Percentiles rank a stretch among this genome's conserved stretches.
Evolutionary conservation across 768 basidiomycete genomes (phyloP).

Genomic region (Lactifluus echinatus): DNA sequence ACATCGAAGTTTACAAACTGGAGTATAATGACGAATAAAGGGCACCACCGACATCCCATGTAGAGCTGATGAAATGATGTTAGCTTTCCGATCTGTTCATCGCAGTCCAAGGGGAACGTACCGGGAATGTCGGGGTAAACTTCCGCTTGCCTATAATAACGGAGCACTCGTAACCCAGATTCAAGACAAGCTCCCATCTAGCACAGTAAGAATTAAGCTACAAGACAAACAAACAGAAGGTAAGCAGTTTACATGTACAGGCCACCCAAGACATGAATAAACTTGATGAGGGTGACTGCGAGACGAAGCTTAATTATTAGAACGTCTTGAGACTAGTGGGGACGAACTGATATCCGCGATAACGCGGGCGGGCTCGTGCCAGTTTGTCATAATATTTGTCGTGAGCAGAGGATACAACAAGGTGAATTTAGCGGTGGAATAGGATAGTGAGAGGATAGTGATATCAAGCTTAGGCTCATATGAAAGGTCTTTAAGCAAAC

Average conservation of each 20-base stretch:
- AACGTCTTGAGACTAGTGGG: no score
- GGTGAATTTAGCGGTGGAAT: no score
- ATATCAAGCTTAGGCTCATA: no score
- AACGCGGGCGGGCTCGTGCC: no score
- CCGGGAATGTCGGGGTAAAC: slow-evolving; percentile 6
- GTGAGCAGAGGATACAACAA: no score
- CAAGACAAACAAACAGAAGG: not conserved
- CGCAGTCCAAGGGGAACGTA: not conserved
- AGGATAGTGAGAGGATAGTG: no score
- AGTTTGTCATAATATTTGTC: no score
- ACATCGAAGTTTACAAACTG: not conserved
- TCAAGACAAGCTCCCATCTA: slow-evolving; percentile 11
- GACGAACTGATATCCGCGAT: no score
- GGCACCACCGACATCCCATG: not conserved
- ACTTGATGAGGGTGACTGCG: no score
- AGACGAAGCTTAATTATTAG: no score
- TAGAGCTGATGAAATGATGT: not conserved
- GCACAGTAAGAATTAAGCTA: not conserved
- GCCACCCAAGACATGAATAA: no score
- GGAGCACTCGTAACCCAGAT: slow-evolving; percentile 6
- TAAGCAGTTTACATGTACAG: slow-evolving; percentile 8
- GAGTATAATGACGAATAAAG: not conserved
- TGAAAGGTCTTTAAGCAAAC: no score
- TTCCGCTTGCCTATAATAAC: slow-evolving; percentile 2
- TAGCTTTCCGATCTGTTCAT: not conserved